Conservation (phyloP, 306 rosid species). For the Prunus salicina region DNA sequence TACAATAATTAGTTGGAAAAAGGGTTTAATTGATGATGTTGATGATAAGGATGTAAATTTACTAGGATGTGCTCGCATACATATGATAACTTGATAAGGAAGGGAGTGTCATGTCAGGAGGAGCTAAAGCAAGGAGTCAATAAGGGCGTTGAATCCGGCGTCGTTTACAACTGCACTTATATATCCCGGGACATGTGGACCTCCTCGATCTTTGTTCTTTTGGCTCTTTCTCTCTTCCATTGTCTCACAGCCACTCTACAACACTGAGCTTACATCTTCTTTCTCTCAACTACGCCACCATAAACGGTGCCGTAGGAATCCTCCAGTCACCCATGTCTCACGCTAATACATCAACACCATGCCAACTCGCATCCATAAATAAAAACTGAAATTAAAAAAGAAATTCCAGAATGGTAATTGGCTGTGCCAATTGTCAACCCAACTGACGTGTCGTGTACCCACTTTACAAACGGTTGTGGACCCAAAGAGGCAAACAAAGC, state of each 20-base stretch:
- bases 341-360: background rate
- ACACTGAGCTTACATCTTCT: too few species aligned
- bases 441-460: background rate
- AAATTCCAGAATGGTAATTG: too few species aligned
- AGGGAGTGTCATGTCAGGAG: background rate
- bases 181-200: background rate
- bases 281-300: background rate
- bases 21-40: too few species aligned
- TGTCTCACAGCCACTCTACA: background rate
- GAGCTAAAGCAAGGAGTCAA: background rate
- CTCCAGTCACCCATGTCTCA: background rate
- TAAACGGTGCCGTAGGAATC: background rate
- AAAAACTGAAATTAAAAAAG: too few species aligned
- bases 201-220: background rate
- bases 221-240: background rate
- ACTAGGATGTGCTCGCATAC: too few species aligned
- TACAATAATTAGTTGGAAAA: too few species aligned
- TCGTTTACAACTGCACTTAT: background rate
- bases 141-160: conserved; percentile 21
- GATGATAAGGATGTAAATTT: too few species aligned
- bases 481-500: background rate
- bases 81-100: too few species aligned
- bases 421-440: background rate
- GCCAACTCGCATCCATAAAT: background rate
- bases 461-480: background rate